Evolutionary conservation across 192 early-diverging fungal genomes (phyloP).

Genomic region (Coemansia sp.): DNA sequence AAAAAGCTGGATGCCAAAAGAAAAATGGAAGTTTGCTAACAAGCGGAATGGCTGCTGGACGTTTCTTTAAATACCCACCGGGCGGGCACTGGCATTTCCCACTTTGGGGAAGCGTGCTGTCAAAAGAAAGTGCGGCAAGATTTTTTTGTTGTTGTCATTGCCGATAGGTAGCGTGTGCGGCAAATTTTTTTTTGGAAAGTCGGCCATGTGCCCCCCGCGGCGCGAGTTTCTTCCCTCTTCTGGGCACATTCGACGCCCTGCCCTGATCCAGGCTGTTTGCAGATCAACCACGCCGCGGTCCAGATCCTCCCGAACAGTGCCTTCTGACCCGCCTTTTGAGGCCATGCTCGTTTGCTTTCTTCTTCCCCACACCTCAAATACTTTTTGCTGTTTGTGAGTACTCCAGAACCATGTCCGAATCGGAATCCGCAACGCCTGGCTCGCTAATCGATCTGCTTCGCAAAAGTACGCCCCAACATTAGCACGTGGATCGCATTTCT

Average conservation of each 20-base stretch:
- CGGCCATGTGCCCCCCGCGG: not conserved
- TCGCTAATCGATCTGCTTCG: conserved; percentile 43
- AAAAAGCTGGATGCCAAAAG: not conserved
- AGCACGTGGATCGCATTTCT: not conserved
- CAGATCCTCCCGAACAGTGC: no score
- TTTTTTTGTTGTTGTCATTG: conserved; percentile 2
- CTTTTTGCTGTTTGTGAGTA: not conserved
- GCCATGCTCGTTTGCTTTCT: no score
- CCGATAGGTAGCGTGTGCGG: conserved; percentile 1
- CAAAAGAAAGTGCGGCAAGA: conserved; percentile 7
- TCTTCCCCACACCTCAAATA: no score
- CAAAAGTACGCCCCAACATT: conserved; percentile 19
- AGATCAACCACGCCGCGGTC: not conserved
- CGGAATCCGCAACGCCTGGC: not conserved
- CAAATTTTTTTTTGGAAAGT: not conserved
- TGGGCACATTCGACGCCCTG: no score
- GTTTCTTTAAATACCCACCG: no score
- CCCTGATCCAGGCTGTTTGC: conserved; percentile 7
- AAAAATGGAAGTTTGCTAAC: not conserved
- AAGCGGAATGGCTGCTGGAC: not conserved
- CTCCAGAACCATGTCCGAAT: not conserved
- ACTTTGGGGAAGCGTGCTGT: conserved; percentile 4
- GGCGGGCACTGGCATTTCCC: not conserved
- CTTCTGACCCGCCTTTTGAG: no score
- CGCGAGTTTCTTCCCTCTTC: not conserved